phyloP scores from a whole-genome alignment of 768 basidiomycete species.

The Suillus hirtellus region DNA sequence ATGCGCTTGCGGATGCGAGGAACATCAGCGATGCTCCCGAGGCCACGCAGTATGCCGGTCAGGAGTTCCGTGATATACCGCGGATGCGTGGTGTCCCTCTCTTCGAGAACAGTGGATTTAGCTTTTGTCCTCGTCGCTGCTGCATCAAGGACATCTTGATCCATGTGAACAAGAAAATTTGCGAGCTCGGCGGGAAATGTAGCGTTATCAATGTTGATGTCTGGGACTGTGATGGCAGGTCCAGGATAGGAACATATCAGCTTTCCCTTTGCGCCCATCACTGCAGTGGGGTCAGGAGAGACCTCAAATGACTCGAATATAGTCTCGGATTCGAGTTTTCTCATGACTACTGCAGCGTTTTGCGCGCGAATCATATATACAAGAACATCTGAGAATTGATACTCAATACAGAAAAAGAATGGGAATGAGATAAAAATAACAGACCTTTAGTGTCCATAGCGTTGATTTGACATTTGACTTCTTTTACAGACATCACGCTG shows the following conservation, averaged over 20 bases:
- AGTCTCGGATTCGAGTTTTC: slow-evolving; percentile 27
- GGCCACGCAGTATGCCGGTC: slow-evolving; percentile 44
- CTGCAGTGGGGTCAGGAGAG: slow-evolving; percentile 34
- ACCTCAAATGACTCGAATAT: slow-evolving; percentile 49
- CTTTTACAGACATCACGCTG: slow-evolving; percentile 12
- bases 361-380: slow-evolving; percentile 44
- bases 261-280: slow-evolving; percentile 43
- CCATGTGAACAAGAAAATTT: slow-evolving; percentile 39
- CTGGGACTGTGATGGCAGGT: slow-evolving; percentile 40
- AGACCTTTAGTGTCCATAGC: slow-evolving; percentile 21
- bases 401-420: background rate
- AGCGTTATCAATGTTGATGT: slow-evolving; percentile 25
- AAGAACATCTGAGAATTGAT: slow-evolving; percentile 34
- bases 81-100: slow-evolving; percentile 39
- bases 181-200: slow-evolving; percentile 38
- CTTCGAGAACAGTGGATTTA: slow-evolving; percentile 21
- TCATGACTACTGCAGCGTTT: slow-evolving; percentile 48
- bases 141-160: slow-evolving; percentile 31
- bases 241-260: slow-evolving; percentile 48
- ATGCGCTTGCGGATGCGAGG: slow-evolving; percentile 42
- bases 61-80: slow-evolving; percentile 52
- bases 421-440: background rate
- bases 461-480: slow-evolving; percentile 20
- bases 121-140: slow-evolving; percentile 39
- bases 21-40: slow-evolving; percentile 32